phyloP scores from a whole-genome alignment of 352 stramenopile genomes.

The Phytophthora vignae region DNA sequence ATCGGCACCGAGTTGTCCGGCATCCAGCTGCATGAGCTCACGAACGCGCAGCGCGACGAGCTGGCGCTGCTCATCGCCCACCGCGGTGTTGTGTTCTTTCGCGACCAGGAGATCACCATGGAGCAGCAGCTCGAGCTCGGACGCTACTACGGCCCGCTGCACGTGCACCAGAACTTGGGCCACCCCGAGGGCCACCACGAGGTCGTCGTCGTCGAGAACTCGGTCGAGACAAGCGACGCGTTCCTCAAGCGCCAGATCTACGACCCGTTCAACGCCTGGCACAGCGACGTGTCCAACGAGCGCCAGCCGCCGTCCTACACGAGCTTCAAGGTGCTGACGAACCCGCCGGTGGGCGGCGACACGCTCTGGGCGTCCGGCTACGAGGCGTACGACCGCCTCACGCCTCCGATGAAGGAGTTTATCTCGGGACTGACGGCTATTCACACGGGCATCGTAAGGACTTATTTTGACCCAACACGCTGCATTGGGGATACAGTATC shows the following conservation, averaged over 20 bases:
- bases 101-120: conserved; percentile 3
- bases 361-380: conserved; percentile 2
- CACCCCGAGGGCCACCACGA: not conserved
- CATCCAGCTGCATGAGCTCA: not conserved
- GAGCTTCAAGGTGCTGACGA: conserved; percentile 9
- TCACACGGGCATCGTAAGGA: not conserved
- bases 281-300: conserved; percentile 9
- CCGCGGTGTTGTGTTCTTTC: not conserved
- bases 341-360: conserved; percentile 2
- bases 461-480: too few relatives aligned
- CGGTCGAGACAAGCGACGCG: not conserved
- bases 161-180: conserved; percentile 4
- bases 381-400: conserved; percentile 5
- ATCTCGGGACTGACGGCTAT: not conserved
- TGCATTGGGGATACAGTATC: too few relatives aligned
- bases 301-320: conserved; percentile 6
- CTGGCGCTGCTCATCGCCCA: conserved; percentile 4
- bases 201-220: not conserved
- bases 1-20: conserved; percentile 3
- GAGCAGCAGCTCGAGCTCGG: conserved; percentile 2
- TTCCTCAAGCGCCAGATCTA: conserved; percentile 3
- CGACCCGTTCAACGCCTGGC: conserved; percentile 4
- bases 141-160: conserved; percentile 1
- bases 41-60: not conserved
- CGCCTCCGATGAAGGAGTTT: not conserved